A percentile compares a stretch with the other conserved stretches of the same genome.
Conservation (phyloP, 495 filamentous ascomycete species). For the Aspergillus sclerotiicarbonarius region DNA sequence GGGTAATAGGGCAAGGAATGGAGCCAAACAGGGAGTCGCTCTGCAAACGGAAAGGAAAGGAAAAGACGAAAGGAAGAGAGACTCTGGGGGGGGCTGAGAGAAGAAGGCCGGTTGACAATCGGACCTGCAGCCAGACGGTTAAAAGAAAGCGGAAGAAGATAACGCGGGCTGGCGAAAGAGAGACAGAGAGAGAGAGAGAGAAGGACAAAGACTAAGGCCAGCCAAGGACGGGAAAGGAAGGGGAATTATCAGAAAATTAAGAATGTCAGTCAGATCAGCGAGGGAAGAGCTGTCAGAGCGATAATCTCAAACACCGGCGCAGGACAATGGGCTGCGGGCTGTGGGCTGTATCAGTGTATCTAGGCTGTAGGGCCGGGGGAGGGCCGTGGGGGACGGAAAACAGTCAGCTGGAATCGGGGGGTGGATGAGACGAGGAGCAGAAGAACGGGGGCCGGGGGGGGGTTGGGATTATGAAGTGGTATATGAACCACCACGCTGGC, state of each 20-base stretch:
- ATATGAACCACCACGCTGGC: not conserved
- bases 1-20: not conserved
- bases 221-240: not conserved
- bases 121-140: not conserved
- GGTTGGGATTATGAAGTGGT: not conserved
- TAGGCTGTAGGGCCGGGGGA: too few relatives aligned
- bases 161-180: not conserved
- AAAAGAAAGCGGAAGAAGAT: not conserved
- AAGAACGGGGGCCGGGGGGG: not conserved
- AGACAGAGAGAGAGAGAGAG: not conserved
- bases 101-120: conserved; percentile 3
- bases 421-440: not conserved
- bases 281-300: conserved; percentile 1
- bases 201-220: not conserved
- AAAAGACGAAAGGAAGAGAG: not conserved
- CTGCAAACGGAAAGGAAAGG: not conserved
- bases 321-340: too few relatives aligned
- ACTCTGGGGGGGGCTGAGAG: not conserved
- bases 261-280: not conserved
- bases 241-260: conserved; percentile 1
- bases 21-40: not conserved
- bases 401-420: not conserved
- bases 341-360: not conserved
- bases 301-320: not conserved
- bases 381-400: conserved; percentile 2